phyloP scores from a whole-genome alignment of 768 basidiomycete species.

The Lactarius deliciosus region DNA sequence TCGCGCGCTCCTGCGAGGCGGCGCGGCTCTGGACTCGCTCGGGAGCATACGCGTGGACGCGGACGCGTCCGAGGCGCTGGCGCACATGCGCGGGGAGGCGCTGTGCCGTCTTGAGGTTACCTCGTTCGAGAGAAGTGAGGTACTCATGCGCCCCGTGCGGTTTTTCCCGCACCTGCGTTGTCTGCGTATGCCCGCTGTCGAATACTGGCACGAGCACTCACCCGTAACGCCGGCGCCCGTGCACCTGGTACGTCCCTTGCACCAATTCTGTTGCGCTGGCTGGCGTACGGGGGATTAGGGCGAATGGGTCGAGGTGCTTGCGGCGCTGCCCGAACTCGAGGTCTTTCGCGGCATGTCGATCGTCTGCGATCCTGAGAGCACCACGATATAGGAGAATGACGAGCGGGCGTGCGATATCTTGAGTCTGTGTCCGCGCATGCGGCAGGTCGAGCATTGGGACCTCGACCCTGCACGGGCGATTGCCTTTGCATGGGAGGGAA shows the following conservation, averaged over 20 bases:
- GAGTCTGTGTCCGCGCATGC: slow-evolving; percentile 1
- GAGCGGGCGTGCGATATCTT: slow-evolving; percentile 6
- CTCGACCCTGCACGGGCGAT: background rate
- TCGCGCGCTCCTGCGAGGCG: background rate
- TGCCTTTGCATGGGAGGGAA: background rate
- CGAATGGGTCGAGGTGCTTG: background rate
- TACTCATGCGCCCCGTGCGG: background rate
- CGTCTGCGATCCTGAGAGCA: slow-evolving; percentile 1
- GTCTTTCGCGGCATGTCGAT: slow-evolving; percentile 8
- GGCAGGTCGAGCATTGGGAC: slow-evolving; percentile 11
- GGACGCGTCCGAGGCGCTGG: background rate
- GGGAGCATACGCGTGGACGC: background rate
- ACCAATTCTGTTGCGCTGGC: background rate
- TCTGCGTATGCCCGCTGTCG: slow-evolving; percentile 6
- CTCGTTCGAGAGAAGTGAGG: background rate
- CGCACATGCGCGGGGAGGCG: background rate
- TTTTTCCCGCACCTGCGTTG: background rate
- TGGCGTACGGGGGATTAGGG: background rate
- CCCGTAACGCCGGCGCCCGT: slow-evolving; percentile 1
- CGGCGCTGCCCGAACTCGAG: background rate
- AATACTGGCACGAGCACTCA: slow-evolving; percentile 12
- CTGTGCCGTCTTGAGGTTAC: slow-evolving; percentile 1
- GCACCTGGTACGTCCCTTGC: background rate
- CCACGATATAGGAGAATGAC: slow-evolving; percentile 2
- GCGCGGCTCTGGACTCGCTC: background rate